A percentile compares a stretch with the other conserved stretches of the same genome.
Evolutionary conservation across 208 protist genomes (phyloP).

Genomic region (Naegleria fowleri): DNA sequence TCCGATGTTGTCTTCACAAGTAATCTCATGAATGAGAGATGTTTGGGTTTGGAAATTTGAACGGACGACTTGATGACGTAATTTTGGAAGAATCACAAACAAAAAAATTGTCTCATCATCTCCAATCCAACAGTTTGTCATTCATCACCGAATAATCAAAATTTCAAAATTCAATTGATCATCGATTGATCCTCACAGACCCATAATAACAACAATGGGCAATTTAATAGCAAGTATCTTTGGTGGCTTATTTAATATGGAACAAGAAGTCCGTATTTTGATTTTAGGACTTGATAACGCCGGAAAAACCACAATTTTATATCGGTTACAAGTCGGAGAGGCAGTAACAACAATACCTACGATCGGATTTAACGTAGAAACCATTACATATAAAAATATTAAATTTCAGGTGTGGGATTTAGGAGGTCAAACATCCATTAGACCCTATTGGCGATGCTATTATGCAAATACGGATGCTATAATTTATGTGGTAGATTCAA

Average conservation of each 20-base stretch:
- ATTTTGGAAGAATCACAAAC: too few species aligned
- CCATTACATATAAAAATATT: conserved; percentile 71
- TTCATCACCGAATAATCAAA: too few species aligned
- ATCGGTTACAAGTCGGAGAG: conserved; percentile 68
- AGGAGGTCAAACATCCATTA: conserved; percentile 40
- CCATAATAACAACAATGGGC: conserved; percentile 1
- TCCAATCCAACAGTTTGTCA: too few species aligned
- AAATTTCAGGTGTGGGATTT: conserved; percentile 61
- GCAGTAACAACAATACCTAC: conserved; percentile 71
- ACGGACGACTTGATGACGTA: too few species aligned
- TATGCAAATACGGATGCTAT: conserved; percentile 76
- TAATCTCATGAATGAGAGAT: too few species aligned
- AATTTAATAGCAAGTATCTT: background rate
- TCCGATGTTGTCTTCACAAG: too few species aligned
- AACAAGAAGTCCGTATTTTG: conserved; percentile 79
- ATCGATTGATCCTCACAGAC: too few species aligned
- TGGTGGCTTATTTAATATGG: background rate
- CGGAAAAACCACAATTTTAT: conserved; percentile 92
- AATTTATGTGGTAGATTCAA: conserved; percentile 77
- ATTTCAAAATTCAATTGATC: too few species aligned
- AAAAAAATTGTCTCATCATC: too few species aligned
- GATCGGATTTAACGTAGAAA: conserved; percentile 81
- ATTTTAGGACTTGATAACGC: conserved; percentile 90
- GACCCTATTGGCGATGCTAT: conserved; percentile 83
- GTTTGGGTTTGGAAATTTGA: too few species aligned